These are phyloP conservation scores for Ceratobasidium sp. DNA, from an alignment of 1,284 basidiomycete genomes.

Conservation along the genomic window DNA sequence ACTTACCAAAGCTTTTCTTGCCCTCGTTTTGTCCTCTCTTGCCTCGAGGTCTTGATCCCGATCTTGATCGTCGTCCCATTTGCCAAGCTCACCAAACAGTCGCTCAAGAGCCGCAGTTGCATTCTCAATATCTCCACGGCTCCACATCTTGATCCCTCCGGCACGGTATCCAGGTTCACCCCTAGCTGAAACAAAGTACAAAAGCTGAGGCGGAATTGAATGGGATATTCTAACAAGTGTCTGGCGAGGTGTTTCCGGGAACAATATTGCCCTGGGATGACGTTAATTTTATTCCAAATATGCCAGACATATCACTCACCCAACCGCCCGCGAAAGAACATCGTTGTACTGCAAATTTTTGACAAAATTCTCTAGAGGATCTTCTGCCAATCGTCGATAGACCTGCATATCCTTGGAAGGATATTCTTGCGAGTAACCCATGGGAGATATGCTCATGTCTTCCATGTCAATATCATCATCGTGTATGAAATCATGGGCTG, in stretches of 20 bases:
- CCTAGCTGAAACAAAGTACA: slow-evolving; percentile 32
- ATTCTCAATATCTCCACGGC: slow-evolving; percentile 26
- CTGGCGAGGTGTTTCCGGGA: slow-evolving; percentile 39
- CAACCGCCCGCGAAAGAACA: slow-evolving; percentile 29
- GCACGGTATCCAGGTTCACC: slow-evolving; percentile 39
- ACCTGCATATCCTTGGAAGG: neutral
- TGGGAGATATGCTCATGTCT: slow-evolving; percentile 34
- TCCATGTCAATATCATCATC: slow-evolving; percentile 43
- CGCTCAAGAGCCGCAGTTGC: slow-evolving; percentile 33
- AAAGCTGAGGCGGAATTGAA: slow-evolving; percentile 23
- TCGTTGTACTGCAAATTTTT: slow-evolving; percentile 28
- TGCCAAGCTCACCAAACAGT: slow-evolving; percentile 23
- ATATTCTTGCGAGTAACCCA: neutral
- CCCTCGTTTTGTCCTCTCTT: slow-evolving; percentile 1
- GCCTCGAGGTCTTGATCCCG: slow-evolving; percentile 4
- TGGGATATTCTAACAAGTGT: slow-evolving; percentile 29
- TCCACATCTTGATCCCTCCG: slow-evolving; percentile 41
- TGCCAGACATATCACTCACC: slow-evolving; percentile 15
- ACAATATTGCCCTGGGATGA: slow-evolving; percentile 21
- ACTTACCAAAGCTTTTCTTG: slow-evolving; percentile 36
- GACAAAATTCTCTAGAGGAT: slow-evolving; percentile 39
- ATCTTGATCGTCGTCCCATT: slow-evolving; percentile 27
- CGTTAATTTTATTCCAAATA: neutral
- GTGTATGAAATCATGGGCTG: neutral
- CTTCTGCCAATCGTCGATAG: slow-evolving; percentile 28